Evolutionary conservation across 2,329 filamentous ascomycete genomes (phyloP).

Genomic region (Teratosphaeria nubilosa): DNA sequence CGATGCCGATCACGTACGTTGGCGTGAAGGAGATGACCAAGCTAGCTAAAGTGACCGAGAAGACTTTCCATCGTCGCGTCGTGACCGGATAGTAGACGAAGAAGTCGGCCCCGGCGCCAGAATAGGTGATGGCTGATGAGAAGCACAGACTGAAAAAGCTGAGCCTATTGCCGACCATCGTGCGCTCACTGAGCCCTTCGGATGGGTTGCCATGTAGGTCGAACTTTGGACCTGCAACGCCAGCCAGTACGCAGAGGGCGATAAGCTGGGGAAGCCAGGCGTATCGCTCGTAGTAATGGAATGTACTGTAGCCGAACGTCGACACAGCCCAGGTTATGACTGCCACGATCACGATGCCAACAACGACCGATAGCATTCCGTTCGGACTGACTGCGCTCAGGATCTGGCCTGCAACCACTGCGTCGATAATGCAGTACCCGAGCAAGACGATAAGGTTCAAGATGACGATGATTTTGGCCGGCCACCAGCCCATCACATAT

Average conservation of each 20-base stretch:
- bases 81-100: slow-evolving; percentile 55
- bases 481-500: slow-evolving; percentile 57
- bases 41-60: slow-evolving; percentile 47
- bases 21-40: slow-evolving; percentile 50
- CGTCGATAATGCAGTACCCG: slow-evolving; percentile 10
- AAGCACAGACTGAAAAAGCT: slow-evolving; percentile 63
- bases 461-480: slow-evolving; percentile 52
- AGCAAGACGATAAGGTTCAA: slow-evolving; percentile 54
- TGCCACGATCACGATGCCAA: slow-evolving; percentile 57
- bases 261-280: slow-evolving; percentile 55
- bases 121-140: slow-evolving; percentile 54
- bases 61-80: slow-evolving; percentile 44
- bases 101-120: slow-evolving; percentile 54
- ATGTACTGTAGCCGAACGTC: slow-evolving; percentile 57
- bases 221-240: slow-evolving; percentile 51
- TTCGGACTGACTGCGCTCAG: slow-evolving; percentile 53
- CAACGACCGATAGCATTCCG: slow-evolving; percentile 50
- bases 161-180: slow-evolving; percentile 47
- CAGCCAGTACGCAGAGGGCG: slow-evolving; percentile 51
- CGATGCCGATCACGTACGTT: slow-evolving; percentile 52
- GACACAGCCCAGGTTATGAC: slow-evolving; percentile 54
- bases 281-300: slow-evolving; percentile 60
- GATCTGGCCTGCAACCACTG: slow-evolving; percentile 57
- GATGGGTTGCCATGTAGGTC: slow-evolving; percentile 42
- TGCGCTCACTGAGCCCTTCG: slow-evolving; percentile 37